Evolutionary conservation across 2,329 filamentous ascomycete species (phyloP).

Genomic region (Magnaporthiopsis poae): DNA sequence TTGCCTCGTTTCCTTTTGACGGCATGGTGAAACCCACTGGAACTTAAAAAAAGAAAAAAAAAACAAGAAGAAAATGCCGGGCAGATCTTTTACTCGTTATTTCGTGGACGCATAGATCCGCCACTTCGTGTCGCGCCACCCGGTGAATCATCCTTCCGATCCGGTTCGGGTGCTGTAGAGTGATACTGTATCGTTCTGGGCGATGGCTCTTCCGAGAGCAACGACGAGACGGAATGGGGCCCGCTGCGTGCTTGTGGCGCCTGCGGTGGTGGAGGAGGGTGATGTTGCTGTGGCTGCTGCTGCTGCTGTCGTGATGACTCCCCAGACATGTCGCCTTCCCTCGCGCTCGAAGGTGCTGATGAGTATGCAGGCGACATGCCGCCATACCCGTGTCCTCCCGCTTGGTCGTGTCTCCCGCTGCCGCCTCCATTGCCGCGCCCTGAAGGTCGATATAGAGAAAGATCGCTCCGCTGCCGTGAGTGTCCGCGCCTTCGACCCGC

Average conservation of each 20-base stretch:
- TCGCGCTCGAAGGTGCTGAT: constrained; percentile 22
- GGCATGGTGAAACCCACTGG: background rate
- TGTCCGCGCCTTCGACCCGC: constrained; percentile 45
- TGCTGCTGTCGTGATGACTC: constrained; percentile 14
- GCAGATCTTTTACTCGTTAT: constrained; percentile 4
- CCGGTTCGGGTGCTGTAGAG: constrained; percentile 1
- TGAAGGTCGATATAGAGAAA: constrained; percentile 38
- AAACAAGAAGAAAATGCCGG: background rate
- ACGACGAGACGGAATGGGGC: constrained; percentile 34
- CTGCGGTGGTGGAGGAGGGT: constrained; percentile 11
- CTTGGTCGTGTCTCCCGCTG: constrained; percentile 3
- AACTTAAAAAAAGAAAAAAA: background rate
- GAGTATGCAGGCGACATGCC: constrained; percentile 27
- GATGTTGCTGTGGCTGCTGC: constrained; percentile 13
- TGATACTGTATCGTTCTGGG: constrained; percentile 9
- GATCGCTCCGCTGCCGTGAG: constrained; percentile 55
- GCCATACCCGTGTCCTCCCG: constrained; percentile 17
- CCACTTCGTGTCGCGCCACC: background rate
- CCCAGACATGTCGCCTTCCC: constrained; percentile 25
- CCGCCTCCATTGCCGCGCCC: constrained; percentile 21
- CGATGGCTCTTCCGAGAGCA: constrained; percentile 31
- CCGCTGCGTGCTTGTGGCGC: constrained; percentile 20
- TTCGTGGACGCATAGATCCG: constrained; percentile 6
- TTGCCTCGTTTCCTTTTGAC: background rate
- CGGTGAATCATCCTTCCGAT: background rate